Percentiles rank a stretch among this genome's conserved stretches.
Evolutionary conservation across 1,139 yeast species (phyloP).

Genomic region (Pichia sp.): DNA sequence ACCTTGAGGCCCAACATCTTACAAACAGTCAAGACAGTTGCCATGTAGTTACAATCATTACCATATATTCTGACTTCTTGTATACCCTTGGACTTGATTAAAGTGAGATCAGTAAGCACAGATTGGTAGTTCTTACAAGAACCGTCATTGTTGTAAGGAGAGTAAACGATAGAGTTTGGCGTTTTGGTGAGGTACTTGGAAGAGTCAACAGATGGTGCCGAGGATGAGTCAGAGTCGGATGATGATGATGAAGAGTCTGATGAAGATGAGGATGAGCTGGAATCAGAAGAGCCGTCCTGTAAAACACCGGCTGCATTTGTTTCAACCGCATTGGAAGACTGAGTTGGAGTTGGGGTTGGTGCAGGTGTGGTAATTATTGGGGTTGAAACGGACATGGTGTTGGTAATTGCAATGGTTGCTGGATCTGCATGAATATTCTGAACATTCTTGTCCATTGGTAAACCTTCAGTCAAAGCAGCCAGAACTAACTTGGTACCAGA

Average conservation of each 20-base stretch:
- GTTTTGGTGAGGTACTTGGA: constrained; percentile 17
- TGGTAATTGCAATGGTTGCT: constrained; percentile 15
- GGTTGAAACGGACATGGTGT: constrained; percentile 11
- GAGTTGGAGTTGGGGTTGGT: constrained; percentile 11
- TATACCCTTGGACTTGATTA: constrained; percentile 57
- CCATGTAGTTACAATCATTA: constrained; percentile 69
- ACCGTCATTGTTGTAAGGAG: constrained; percentile 68
- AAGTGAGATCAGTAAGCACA: constrained; percentile 52
- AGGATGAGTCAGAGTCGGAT: constrained; percentile 10
- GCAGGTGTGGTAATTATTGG: constrained; percentile 13
- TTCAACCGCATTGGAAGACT: not conserved
- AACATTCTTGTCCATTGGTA: constrained; percentile 23
- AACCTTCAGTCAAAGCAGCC: constrained; percentile 11
- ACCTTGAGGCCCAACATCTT: constrained; percentile 57
- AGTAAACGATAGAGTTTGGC: constrained; percentile 40
- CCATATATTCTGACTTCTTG: constrained; percentile 69
- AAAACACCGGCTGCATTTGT: not conserved
- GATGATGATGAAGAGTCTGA: no score
- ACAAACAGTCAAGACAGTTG: constrained; percentile 59
- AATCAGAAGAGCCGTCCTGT: not conserved
- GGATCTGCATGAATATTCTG: constrained; percentile 12
- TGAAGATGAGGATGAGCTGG: not conserved
- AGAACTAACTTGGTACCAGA: constrained; percentile 16
- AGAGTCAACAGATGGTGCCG: constrained; percentile 10
- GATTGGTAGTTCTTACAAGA: constrained; percentile 53